Evolutionary conservation across 1,284 basidiomycete species (phyloP).

Genomic region (Sphagnurus paluster): DNA sequence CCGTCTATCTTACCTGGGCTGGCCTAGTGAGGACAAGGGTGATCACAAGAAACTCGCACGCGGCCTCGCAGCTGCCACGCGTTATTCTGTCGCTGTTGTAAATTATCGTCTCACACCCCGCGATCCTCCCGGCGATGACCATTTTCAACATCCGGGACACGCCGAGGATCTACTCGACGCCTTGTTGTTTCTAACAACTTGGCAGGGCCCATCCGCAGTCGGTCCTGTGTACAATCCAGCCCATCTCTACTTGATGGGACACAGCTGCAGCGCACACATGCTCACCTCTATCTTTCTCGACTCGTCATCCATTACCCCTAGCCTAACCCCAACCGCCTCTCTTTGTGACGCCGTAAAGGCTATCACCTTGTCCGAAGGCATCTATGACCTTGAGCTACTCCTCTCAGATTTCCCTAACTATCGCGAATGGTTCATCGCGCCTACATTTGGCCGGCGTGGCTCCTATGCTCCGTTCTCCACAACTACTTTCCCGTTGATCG

Average conservation of each 20-base stretch:
- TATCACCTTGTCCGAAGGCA: conserved; percentile 68
- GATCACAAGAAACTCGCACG: conserved; percentile 56
- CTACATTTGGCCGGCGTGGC: conserved; percentile 51
- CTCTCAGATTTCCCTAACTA: conserved; percentile 63
- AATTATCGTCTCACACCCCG: conserved; percentile 71
- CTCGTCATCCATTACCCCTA: conserved; percentile 39
- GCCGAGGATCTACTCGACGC: conserved; percentile 62
- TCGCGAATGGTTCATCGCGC: conserved; percentile 62
- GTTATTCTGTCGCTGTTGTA: conserved; percentile 62
- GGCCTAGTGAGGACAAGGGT: conserved; percentile 66
- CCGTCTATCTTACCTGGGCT: conserved; percentile 1
- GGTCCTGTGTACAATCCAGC: conserved; percentile 39
- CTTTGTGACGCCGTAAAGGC: conserved; percentile 52
- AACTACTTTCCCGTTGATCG: conserved; percentile 38
- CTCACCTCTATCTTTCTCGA: conserved; percentile 67
- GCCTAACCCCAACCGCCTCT: conserved; percentile 44
- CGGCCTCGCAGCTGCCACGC: conserved; percentile 47
- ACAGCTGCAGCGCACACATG: conserved; percentile 82
- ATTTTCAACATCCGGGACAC: conserved; percentile 68
- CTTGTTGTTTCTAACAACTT: conserved; percentile 53
- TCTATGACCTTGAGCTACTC: conserved; percentile 71
- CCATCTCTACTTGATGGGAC: conserved; percentile 63
- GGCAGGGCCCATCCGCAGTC: conserved; percentile 33
- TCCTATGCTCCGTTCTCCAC: conserved; percentile 54
- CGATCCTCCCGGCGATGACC: conserved; percentile 35